Percentiles rank a stretch among this genome's conserved stretches.
phyloP scores from a whole-genome alignment of 2,329 filamentous ascomycete species.

The Sporothrix curviconia region DNA sequence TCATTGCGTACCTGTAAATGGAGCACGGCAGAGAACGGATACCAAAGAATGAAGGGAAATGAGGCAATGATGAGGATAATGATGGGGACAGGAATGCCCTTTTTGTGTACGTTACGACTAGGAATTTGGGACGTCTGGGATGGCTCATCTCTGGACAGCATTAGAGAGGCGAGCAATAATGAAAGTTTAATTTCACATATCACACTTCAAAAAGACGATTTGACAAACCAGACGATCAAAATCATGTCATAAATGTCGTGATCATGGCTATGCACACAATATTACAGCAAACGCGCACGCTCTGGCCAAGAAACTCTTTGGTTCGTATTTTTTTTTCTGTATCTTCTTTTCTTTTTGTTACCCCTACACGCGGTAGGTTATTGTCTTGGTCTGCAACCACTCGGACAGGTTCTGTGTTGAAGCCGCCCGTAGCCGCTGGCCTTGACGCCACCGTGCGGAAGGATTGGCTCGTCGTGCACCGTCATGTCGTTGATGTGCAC shows the following conservation, averaged over 20 bases:
- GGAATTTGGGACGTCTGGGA: no score
- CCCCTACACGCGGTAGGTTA: constrained; percentile 40
- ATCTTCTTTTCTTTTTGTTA: background rate
- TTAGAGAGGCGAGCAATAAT: no score
- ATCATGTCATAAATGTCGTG: no score
- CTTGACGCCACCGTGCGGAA: constrained; percentile 65
- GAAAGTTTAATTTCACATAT: no score
- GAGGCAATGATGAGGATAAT: no score
- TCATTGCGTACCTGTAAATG: constrained; percentile 11
- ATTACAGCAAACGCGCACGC: no score
- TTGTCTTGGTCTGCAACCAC: constrained; percentile 57
- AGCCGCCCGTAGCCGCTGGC: constrained; percentile 57
- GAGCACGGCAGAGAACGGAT: constrained; percentile 23
- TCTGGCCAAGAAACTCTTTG: no score
- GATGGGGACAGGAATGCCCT: background rate
- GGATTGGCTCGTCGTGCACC: constrained; percentile 55
- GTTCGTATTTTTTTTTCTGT: background rate
- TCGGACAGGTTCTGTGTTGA: constrained; percentile 51
- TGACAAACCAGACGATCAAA: no score
- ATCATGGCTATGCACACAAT: no score
- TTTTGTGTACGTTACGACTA: no score
- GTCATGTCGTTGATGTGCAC: constrained; percentile 63
- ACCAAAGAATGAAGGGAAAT: constrained; percentile 16
- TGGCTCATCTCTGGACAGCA: no score
- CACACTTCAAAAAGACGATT: no score